Base-by-base conservation (phyloP, 192 early-diverging fungal genomes). In the Geranomyces michiganensis region DNA sequence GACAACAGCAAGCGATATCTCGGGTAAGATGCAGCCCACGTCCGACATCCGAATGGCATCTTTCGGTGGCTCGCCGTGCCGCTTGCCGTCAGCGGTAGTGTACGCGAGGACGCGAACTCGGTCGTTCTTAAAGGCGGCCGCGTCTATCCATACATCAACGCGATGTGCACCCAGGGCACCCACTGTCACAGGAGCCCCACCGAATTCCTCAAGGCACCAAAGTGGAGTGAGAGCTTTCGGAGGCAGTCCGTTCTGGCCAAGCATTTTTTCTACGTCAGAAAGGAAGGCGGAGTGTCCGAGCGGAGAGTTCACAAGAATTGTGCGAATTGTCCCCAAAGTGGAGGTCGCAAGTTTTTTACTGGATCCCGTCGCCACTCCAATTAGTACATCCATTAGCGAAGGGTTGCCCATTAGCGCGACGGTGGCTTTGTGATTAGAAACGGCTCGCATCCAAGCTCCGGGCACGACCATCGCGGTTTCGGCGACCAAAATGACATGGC, bases 331-430 rank as follows among this genome's bases (percentile, higher is more conserved):
- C 6, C 67, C 61, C 17, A 75, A 48, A 30, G 47, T 62, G 15
- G 62, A 27, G 10, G 63, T 33, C 2, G 46, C 66, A 15, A 58
- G 14, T 9, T 75, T 74, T 21, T 43, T 48, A 27, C 51, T 70
- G 0, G 85, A 78, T 48, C 88, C 83, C 19, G 51, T 24, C 19
- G 51, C 78, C 8, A 81, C 83, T 44, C 84, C 86, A 46, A 80
- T 80, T 19, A 90, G 74, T 14, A 92, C 80, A 15, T 79, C 76
- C 51, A 86, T 81, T 62, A 94, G 75, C 17, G 88, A 85, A 8
- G 86, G 65, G 64, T 94, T 91, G 76, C 91, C 91, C 29, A 88
- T 83, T 32, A 92, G 56, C 2, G 88, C 90, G 43, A 91, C 77
- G 0, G 90, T 92, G 8, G 81, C 90, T 83, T 82, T 78, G 70